These are phyloP conservation scores for Viola odorata DNA, from an alignment of 345 rosid species.

Conservation along the genomic window DNA sequence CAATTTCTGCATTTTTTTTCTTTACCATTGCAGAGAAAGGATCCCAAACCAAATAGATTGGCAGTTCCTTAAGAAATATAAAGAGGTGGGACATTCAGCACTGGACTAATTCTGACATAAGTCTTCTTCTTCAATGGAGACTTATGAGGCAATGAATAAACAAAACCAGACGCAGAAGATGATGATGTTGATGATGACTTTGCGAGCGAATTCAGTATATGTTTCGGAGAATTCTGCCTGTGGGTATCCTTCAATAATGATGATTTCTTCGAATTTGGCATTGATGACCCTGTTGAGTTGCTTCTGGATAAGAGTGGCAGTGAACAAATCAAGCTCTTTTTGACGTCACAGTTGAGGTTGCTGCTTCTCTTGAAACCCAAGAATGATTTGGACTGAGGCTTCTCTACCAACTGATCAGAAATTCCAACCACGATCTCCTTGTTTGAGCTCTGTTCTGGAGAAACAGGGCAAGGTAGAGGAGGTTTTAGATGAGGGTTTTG, in stretches of 20 bases:
- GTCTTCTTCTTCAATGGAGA: constrained; percentile 43
- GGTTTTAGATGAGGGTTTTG: constrained; percentile 28
- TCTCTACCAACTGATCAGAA: constrained; percentile 24
- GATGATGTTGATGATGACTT: constrained; percentile 21
- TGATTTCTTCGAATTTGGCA: constrained; percentile 22
- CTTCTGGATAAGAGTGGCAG: constrained; percentile 60
- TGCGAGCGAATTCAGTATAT: constrained; percentile 8
- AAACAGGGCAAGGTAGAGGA: constrained; percentile 30
- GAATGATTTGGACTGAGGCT: constrained; percentile 43
- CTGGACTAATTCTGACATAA: constrained; percentile 46
- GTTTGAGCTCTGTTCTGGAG: constrained; percentile 6
- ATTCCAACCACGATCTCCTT: constrained; percentile 10
- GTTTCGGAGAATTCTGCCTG: constrained; percentile 40
- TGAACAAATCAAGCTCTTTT: constrained; percentile 44
- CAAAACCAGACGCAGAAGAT: constrained; percentile 22
- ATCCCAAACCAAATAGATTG: constrained; percentile 51
- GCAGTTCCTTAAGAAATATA: constrained; percentile 43
- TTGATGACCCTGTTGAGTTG: constrained; percentile 60
- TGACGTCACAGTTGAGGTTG: constrained; percentile 53
- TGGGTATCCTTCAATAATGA: constrained; percentile 26
- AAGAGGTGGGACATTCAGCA: constrained; percentile 60
- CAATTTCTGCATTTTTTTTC: constrained; percentile 47
- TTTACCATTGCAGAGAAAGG: constrained; percentile 45
- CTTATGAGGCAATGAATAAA: constrained; percentile 40
- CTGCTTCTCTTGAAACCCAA: constrained; percentile 80